A percentile compares a stretch with the other conserved stretches of the same genome.
Evolutionary conservation across 2,329 filamentous ascomycete genomes (phyloP).

Genomic region (Dothideomycetes sp.): DNA sequence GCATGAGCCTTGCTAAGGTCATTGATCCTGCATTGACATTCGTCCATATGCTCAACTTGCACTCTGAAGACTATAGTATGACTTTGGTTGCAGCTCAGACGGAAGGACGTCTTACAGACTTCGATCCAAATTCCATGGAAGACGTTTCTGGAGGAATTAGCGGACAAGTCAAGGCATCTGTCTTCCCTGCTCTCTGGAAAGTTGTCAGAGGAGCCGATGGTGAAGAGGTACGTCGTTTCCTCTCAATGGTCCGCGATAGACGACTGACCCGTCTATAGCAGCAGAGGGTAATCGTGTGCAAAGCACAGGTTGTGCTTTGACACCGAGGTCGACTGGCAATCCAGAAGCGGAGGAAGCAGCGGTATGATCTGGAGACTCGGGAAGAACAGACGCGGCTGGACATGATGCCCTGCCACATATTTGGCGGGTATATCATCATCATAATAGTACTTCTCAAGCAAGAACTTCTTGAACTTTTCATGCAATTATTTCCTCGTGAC

Average conservation of each 20-base stretch:
- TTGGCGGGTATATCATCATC: too few relatives aligned
- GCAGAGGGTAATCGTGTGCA: background rate
- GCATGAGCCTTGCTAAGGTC: background rate
- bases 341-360: background rate
- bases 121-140: background rate
- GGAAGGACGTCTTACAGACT: background rate
- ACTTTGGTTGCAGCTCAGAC: background rate
- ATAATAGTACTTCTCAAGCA: too few relatives aligned
- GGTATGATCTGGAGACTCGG: background rate
- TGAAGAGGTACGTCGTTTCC: background rate
- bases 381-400: background rate
- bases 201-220: background rate
- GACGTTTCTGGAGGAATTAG: background rate
- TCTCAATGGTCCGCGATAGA: too few relatives aligned
- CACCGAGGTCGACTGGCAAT: slow-evolving; percentile 1
- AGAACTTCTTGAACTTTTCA: too few relatives aligned
- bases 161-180: background rate
- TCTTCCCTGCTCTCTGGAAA: slow-evolving; percentile 3
- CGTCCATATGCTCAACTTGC: background rate
- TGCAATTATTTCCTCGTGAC: too few relatives aligned
- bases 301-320: background rate
- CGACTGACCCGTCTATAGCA: background rate
- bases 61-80: background rate
- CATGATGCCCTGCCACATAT: too few relatives aligned
- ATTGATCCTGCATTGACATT: background rate